A percentile compares a stretch with the other conserved stretches of the same genome.
phyloP scores from a whole-genome alignment of 2,329 filamentous ascomycete genomes.

The Thielaviopsis populi region DNA sequence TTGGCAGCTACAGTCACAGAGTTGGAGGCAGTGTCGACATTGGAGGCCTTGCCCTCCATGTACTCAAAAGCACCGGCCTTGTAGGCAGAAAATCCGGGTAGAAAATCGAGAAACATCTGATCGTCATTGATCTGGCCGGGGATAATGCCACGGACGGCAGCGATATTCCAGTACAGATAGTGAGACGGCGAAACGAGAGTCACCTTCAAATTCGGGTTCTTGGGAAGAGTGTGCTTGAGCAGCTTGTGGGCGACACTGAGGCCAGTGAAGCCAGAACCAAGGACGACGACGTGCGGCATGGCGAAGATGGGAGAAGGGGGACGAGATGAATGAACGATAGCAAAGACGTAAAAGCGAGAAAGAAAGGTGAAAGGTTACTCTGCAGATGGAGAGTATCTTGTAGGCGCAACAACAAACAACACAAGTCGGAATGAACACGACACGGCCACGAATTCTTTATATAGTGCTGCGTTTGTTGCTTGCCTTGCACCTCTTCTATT shows the following conservation, averaged over 20 bases:
- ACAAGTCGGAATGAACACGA: too few relatives aligned
- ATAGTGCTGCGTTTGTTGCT: background rate
- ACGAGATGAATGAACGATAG: background rate
- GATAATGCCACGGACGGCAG: slow-evolving; percentile 34
- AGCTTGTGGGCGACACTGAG: slow-evolving; percentile 36
- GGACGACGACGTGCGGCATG: slow-evolving; percentile 32
- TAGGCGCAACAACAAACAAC: too few relatives aligned
- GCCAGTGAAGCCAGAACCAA: slow-evolving; percentile 35
- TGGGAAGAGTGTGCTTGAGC: slow-evolving; percentile 30
- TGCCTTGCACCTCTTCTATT: background rate
- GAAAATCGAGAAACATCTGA: slow-evolving; percentile 24
- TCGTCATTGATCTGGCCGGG: slow-evolving; percentile 32
- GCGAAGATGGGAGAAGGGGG: background rate
- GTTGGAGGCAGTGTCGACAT: slow-evolving; percentile 29
- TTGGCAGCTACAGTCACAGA: slow-evolving; percentile 29
- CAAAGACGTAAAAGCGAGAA: background rate
- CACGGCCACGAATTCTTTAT: background rate
- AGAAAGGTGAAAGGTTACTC: background rate
- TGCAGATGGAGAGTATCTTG: too few relatives aligned
- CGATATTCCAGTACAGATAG: slow-evolving; percentile 34
- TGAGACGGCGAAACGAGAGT: slow-evolving; percentile 33
- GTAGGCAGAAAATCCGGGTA: slow-evolving; percentile 35
- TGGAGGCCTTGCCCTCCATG: slow-evolving; percentile 33
- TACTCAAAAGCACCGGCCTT: slow-evolving; percentile 35
- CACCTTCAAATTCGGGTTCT: slow-evolving; percentile 29